A percentile compares a stretch with the other conserved stretches of the same genome.
Evolutionary conservation across 1,139 yeast species (phyloP).

Genomic region (Yamadazyma spencermartinsiae): DNA sequence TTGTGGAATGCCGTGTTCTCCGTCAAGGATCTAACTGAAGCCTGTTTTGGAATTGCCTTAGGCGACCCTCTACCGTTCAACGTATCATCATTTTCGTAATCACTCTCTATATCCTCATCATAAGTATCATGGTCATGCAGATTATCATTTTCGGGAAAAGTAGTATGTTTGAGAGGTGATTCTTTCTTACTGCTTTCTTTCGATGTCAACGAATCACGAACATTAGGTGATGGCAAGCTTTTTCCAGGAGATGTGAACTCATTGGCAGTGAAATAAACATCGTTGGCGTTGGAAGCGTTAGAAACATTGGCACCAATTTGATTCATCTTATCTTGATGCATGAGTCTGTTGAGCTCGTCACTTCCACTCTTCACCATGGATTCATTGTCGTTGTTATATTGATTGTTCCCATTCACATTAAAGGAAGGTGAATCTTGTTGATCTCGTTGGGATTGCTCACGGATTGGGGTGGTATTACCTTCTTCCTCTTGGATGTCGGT

Average conservation of each 20-base stretch:
- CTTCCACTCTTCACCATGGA: slow-evolving; percentile 16
- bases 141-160: slow-evolving; percentile 3
- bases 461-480: background rate
- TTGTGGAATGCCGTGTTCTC: slow-evolving; percentile 46
- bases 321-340: slow-evolving; percentile 18
- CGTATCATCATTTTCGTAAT: slow-evolving; percentile 15
- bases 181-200: slow-evolving; percentile 11
- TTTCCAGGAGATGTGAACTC: slow-evolving; percentile 23
- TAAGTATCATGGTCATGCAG: slow-evolving; percentile 7
- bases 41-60: slow-evolving; percentile 17
- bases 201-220: slow-evolving; percentile 13
- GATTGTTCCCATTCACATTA: slow-evolving; percentile 8
- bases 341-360: slow-evolving; percentile 17
- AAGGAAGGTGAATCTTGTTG: slow-evolving; percentile 17
- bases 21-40: slow-evolving; percentile 31
- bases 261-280: slow-evolving; percentile 43
- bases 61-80: slow-evolving; percentile 23
- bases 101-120: slow-evolving; percentile 10
- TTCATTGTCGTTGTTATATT: slow-evolving; percentile 9
- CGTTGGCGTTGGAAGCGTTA: slow-evolving; percentile 20
- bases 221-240: slow-evolving; percentile 16
- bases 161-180: slow-evolving; percentile 12
- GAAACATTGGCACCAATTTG: slow-evolving; percentile 25
- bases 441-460: slow-evolving; percentile 6
- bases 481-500: slow-evolving; percentile 15